Conservation (phyloP, 495 filamentous ascomycete genomes). For the Glarea lozoyensis region DNA sequence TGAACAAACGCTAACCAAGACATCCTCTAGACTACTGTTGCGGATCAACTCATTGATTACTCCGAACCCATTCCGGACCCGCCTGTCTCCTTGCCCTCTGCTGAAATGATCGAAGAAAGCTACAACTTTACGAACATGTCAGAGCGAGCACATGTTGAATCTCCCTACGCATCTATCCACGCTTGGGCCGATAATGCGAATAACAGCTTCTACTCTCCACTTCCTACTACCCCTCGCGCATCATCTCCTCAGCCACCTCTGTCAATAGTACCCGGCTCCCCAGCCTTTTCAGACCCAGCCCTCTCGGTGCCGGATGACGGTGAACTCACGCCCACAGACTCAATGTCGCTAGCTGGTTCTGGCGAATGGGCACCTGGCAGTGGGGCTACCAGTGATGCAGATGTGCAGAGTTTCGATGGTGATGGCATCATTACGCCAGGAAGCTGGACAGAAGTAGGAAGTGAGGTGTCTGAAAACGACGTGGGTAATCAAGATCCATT, state of each 20-base stretch:
- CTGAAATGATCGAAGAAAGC: conserved; percentile 7
- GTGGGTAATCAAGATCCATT: no score
- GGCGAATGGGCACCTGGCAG: conserved; percentile 24
- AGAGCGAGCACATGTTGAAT: conserved; percentile 19
- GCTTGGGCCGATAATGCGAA: conserved; percentile 41
- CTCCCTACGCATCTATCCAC: conserved; percentile 42
- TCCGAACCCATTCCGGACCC: conserved; percentile 20
- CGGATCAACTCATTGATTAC: conserved; percentile 15
- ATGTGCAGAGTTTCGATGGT: conserved; percentile 59
- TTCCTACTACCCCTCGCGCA: conserved; percentile 29
- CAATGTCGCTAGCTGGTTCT: conserved; percentile 33
- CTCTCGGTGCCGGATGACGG: conserved; percentile 28
- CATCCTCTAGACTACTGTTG: conserved; percentile 14
- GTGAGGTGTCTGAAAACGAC: conserved; percentile 55
- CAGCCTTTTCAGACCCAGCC: conserved; percentile 15
- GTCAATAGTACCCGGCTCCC: conserved; percentile 7
- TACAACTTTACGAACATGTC: conserved; percentile 16
- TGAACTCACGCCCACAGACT: conserved; percentile 42
- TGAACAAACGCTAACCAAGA: no score
- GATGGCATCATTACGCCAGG: conserved; percentile 54
- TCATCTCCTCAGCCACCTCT: conserved; percentile 7
- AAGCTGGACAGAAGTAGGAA: conserved; percentile 74
- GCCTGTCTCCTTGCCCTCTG: conserved; percentile 13
- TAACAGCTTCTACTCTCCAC: conserved; percentile 41
- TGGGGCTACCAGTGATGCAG: conserved; percentile 27